A percentile compares a stretch with the other conserved stretches of the same genome.
phyloP scores from a whole-genome alignment of 176 grass and related monocot genomes.

The Aegilops bicornis region DNA sequence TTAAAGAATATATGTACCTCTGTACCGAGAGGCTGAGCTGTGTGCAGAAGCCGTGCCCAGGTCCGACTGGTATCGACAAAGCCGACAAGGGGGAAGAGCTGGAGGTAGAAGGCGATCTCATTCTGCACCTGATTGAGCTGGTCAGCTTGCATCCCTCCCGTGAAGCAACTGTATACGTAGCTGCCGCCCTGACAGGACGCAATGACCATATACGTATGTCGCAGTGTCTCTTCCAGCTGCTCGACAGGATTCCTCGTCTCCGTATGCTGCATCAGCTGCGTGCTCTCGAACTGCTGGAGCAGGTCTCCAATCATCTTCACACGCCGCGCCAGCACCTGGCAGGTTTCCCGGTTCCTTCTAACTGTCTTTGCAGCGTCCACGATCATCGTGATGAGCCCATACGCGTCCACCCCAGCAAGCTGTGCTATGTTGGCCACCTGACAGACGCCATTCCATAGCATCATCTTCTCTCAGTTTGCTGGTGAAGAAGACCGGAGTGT shows the following conservation, averaged over 20 bases:
- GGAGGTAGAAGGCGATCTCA: constrained; percentile 69
- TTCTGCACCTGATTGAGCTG: constrained; percentile 62
- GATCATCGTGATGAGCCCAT: constrained; percentile 61
- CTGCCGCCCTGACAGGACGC: constrained; percentile 50
- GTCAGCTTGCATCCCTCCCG: constrained; percentile 59
- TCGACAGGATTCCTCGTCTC: constrained; percentile 62
- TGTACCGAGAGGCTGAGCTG: neutral
- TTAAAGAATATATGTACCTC: constrained; percentile 31
- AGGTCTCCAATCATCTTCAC: constrained; percentile 63
- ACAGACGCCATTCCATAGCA: constrained; percentile 11
- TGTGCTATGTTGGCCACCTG: constrained; percentile 57
- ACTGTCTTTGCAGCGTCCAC: constrained; percentile 45
- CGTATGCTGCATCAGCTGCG: constrained; percentile 51
- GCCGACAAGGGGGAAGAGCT: constrained; percentile 61
- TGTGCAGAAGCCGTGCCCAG: constrained; percentile 29
- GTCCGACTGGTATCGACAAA: constrained; percentile 55
- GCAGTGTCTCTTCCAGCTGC: constrained; percentile 57
- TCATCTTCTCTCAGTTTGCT: constrained; percentile 30
- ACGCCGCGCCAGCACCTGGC: constrained; percentile 54
- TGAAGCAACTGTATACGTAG: constrained; percentile 56
- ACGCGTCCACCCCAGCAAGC: constrained; percentile 64
- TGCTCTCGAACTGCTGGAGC: constrained; percentile 47
- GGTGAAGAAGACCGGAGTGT: neutral
- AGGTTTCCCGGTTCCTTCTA: constrained; percentile 52
- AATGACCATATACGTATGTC: constrained; percentile 47